These are phyloP conservation scores for Leccinum subgranulosum DNA, from an alignment of 768 basidiomycete genomes.

Conservation along the genomic window DNA sequence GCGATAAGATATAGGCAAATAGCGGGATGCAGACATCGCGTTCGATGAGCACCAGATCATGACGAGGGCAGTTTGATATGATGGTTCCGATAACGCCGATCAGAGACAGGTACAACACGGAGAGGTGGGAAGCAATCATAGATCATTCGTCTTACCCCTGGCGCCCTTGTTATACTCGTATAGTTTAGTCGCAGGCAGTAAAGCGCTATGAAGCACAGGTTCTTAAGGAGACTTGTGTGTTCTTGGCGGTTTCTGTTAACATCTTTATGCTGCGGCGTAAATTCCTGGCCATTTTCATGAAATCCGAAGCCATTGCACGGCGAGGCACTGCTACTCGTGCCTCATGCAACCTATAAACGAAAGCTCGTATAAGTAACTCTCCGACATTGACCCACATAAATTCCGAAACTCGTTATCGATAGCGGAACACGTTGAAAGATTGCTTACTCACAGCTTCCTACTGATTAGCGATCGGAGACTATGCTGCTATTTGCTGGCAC, in stretches of 20 bases:
- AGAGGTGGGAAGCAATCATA: neutral
- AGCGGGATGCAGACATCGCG: neutral
- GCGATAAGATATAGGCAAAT: neutral
- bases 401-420: neutral
- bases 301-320: neutral
- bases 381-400: neutral
- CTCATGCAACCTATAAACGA: neutral
- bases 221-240: neutral
- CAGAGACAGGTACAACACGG: neutral
- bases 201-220: neutral
- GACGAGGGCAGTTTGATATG: neutral
- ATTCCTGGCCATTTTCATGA: neutral
- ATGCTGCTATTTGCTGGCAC: neutral
- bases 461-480: neutral
- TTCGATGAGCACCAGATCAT: neutral
- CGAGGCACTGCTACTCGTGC: neutral
- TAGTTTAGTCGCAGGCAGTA: neutral
- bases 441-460: neutral
- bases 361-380: neutral
- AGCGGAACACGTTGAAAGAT: neutral
- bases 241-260: neutral
- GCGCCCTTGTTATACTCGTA: neutral
- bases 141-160: constrained; percentile 6
- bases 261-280: neutral
- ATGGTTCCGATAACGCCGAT: neutral